Base-by-base conservation (phyloP, 2,329 filamentous ascomycete species). In the Diaporthe nobilis region DNA sequence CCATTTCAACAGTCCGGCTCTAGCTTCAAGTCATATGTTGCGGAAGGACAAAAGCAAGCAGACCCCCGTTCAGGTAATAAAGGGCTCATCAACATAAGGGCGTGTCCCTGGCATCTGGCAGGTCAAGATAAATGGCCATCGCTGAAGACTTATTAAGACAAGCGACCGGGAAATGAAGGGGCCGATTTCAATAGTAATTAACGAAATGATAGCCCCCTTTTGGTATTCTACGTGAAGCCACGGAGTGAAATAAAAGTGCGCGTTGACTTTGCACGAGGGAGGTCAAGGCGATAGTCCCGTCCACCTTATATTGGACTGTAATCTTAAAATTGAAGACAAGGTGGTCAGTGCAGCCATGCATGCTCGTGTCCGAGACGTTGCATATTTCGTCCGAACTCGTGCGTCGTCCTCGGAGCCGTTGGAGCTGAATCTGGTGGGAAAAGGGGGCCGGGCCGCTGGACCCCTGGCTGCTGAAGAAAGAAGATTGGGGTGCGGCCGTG, bases 401-500 rank as follows among this genome's bases (percentile, higher is more conserved):
- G 49, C 60, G 22, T 63, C 34, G 71, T 53, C n/a, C 65, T 70
- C 65, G 57, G 44, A 63, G 57, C 34, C 34, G 47, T 49, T 49
- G 39, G 34, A 72, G 31, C 49, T 44, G 57, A 44, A 42, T 53
- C 31, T 37, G 28, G 58, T 44, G 4, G 20, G 58, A 53, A 44
- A 55, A 31, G 25, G 37, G 70, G 71, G 47, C 8, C 71, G 71
- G 71, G 71, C 71, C 71, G 71, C 37, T 73, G 58, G 71, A 55
- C 58, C 58, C 71, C 61, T 57, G 58, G 49, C 65, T 70, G 65
- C 13, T 68, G 47, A 53, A 39, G 47, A 70, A 39, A 51, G 47
- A 55, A 55, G 58, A 65, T 65, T 55, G 63, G 63, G 47, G 39
- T 17, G 25, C 25, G 25, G 39, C 47, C 58, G 49, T 34, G 58